phyloP scores from a whole-genome alignment of 2,329 filamentous ascomycete genomes.

The Capronia americana region DNA sequence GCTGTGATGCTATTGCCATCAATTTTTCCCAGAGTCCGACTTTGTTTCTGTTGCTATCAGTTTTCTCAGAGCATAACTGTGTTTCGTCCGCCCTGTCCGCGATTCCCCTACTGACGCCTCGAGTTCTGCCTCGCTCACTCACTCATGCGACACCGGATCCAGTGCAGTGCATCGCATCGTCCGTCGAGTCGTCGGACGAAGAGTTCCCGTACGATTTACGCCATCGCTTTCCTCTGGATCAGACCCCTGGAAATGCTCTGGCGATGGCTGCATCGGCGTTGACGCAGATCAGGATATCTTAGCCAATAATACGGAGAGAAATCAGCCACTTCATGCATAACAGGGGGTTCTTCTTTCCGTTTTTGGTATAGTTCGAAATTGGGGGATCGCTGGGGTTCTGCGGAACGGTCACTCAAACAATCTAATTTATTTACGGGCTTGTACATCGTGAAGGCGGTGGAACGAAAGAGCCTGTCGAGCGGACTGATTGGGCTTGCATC shows the following conservation, averaged over 20 bases:
- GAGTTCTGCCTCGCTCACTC: background rate
- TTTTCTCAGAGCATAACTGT: no score
- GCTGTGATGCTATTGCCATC: no score
- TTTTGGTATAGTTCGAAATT: slow-evolving; percentile 2
- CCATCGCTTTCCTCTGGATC: background rate
- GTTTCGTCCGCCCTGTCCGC: no score
- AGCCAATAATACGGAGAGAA: background rate
- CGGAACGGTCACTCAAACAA: background rate
- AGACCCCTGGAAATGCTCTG: background rate
- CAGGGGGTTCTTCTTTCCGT: slow-evolving; percentile 24
- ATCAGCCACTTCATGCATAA: slow-evolving; percentile 11
- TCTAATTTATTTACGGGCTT: background rate
- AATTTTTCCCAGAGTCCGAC: no score
- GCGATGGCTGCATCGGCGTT: background rate
- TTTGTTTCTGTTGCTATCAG: no score
- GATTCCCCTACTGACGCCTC: no score
- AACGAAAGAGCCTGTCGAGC: background rate
- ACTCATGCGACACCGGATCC: background rate
- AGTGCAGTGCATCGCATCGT: background rate
- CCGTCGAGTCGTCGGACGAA: background rate
- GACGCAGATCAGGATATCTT: background rate
- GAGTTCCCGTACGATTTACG: no score
- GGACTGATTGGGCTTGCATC: background rate
- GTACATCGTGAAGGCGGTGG: background rate
- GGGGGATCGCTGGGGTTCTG: background rate